Conservation (phyloP, 129 eudicot genomes). For the Chrysanthemum makinoi region DNA sequence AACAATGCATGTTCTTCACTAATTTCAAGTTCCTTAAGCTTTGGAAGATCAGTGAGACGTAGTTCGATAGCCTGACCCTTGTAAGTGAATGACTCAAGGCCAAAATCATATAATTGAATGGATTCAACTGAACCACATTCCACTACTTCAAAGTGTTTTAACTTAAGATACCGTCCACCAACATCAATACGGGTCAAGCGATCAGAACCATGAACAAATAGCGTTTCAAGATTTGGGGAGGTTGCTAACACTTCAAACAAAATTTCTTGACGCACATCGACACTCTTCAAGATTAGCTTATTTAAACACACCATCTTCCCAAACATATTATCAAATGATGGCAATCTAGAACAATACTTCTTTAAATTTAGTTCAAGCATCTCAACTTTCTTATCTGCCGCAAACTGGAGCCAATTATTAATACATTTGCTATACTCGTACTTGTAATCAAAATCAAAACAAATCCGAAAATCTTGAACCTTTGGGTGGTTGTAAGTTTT, state of each 20-base stretch:
- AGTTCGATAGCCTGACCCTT: constrained; percentile 32
- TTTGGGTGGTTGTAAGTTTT: constrained; percentile 15
- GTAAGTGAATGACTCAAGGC: constrained; percentile 38
- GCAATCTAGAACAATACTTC: not conserved
- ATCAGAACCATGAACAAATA: constrained; percentile 27
- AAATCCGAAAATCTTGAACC: not conserved
- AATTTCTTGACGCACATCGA: constrained; percentile 33
- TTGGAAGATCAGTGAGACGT: constrained; percentile 32
- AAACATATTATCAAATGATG: not conserved
- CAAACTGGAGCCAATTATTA: constrained; percentile 20
- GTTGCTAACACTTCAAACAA: constrained; percentile 19
- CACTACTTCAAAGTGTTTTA: constrained; percentile 40
- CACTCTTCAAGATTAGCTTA: constrained; percentile 32
- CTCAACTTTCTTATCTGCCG: constrained; percentile 5
- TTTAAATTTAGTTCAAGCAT: constrained; percentile 17
- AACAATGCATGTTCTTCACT: constrained; percentile 13
- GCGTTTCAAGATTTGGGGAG: constrained; percentile 29
- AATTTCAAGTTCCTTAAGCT: constrained; percentile 35
- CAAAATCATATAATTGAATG: constrained; percentile 25
- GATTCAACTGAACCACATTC: constrained; percentile 19
- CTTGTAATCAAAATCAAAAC: not conserved
- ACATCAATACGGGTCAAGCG: constrained; percentile 25
- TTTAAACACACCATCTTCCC: constrained; percentile 16
- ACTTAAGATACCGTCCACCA: constrained; percentile 17
- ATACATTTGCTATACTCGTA: not conserved